Evolutionary conservation across 805 yeast species (phyloP).

Genomic region (Lachancea kluyveri): DNA sequence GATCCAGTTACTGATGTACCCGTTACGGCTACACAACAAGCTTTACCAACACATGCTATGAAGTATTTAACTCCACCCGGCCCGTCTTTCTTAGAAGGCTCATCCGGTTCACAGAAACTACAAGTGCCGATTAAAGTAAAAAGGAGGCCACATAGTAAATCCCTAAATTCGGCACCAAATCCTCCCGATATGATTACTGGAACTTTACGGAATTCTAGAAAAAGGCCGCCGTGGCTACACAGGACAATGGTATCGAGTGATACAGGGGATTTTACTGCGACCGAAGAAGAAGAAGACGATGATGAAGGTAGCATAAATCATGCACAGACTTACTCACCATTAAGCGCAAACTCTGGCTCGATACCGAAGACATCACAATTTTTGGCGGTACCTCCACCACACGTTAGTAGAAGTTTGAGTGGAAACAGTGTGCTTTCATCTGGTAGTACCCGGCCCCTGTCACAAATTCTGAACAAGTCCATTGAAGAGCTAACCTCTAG

Average conservation of each 20-base stretch:
- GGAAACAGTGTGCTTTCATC: conserved; percentile 20
- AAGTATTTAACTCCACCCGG: conserved; percentile 7
- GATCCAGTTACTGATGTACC: conserved; percentile 4
- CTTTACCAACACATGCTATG: not conserved
- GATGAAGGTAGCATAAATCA: conserved; percentile 19
- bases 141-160: conserved; percentile 28
- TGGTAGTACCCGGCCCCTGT: conserved; percentile 9
- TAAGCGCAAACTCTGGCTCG: conserved; percentile 12
- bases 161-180: conserved; percentile 26
- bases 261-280: conserved; percentile 24
- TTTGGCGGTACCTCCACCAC: conserved; percentile 12
- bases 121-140: conserved; percentile 14
- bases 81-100: conserved; percentile 7
- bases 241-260: conserved; percentile 28
- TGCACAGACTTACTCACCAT: conserved; percentile 12
- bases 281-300: conserved; percentile 28
- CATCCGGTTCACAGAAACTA: not conserved
- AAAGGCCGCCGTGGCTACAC: conserved; percentile 29
- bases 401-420: conserved; percentile 16
- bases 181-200: conserved; percentile 30
- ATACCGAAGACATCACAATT: conserved; percentile 12
- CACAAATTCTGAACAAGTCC: conserved; percentile 12
- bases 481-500: conserved; percentile 16
- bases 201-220: conserved; percentile 20
- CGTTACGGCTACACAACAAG: conserved; percentile 5